phyloP scores from a whole-genome alignment of 2,329 filamentous ascomycete species.

The Pezicula neosporulosa region DNA sequence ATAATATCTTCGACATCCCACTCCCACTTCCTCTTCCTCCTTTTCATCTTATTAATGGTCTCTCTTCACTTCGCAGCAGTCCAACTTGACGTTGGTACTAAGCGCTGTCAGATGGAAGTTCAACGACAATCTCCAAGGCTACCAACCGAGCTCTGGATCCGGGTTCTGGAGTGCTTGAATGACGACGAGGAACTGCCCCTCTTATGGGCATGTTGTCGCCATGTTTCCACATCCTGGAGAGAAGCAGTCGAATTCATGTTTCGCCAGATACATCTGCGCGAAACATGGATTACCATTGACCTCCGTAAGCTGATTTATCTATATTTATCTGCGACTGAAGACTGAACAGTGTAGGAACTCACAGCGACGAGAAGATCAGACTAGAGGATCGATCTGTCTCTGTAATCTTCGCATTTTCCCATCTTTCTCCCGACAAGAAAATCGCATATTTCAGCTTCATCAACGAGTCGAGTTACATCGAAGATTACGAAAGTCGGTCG shows the following conservation, averaged over 20 bases:
- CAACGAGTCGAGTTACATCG: not conserved
- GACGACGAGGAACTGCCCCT: slow-evolving; percentile 6
- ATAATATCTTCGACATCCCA: no score
- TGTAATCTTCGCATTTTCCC: not conserved
- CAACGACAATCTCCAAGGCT: slow-evolving; percentile 1
- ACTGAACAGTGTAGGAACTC: not conserved
- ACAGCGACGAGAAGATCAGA: not conserved
- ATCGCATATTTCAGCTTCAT: not conserved
- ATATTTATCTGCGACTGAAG: not conserved
- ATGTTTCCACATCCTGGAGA: slow-evolving; percentile 11
- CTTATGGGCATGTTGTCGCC: slow-evolving; percentile 13
- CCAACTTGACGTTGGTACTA: no score
- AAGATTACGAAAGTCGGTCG: not conserved
- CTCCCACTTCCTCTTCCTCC: no score
- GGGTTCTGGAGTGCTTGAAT: slow-evolving; percentile 8
- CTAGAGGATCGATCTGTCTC: not conserved
- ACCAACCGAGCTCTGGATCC: slow-evolving; percentile 15
- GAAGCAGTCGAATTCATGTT: slow-evolving; percentile 11
- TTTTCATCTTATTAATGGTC: no score
- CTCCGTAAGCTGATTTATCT: slow-evolving; percentile 4
- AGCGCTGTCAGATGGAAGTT: no score
- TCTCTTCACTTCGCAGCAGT: no score
- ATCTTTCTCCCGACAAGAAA: not conserved
- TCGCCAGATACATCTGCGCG: slow-evolving; percentile 10
- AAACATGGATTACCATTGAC: slow-evolving; percentile 8